Evolutionary conservation across 78 protist genomes (phyloP).

Genomic region (Dictyostelium brefeldianum): DNA sequence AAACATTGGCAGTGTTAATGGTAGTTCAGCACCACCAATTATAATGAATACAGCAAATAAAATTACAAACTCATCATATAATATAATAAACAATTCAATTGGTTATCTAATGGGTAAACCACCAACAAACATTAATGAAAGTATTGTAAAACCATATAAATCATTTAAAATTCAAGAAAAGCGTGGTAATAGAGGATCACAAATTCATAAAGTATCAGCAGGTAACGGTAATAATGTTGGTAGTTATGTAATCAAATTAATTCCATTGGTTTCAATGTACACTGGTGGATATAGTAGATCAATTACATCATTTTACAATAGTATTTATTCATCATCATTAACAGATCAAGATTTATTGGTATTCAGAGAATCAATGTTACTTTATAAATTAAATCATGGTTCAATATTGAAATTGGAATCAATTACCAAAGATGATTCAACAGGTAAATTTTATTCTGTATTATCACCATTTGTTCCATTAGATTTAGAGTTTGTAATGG

Average conservation of each 20-base stretch:
- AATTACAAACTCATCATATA: not conserved
- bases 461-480: slow-evolving; percentile 46
- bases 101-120: slow-evolving; percentile 2
- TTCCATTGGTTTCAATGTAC: not conserved
- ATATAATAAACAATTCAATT: not conserved
- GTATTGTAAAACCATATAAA: slow-evolving; percentile 34
- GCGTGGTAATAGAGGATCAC: slow-evolving; percentile 27
- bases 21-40: not conserved
- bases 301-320: not conserved
- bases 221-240: not conserved
- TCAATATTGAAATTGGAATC: slow-evolving; percentile 6
- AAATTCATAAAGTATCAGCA: slow-evolving; percentile 16
- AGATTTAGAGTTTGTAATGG: slow-evolving; percentile 51
- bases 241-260: slow-evolving; percentile 17
- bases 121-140: not conserved
- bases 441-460: slow-evolving; percentile 19
- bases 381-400: slow-evolving; percentile 18
- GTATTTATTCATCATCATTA: not conserved
- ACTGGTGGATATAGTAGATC: not conserved
- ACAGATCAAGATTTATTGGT: not conserved
- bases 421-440: slow-evolving; percentile 57
- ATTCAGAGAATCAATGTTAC: slow-evolving; percentile 66
- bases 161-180: slow-evolving; percentile 24
- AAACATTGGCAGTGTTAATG: too few species aligned
- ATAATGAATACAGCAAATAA: not conserved